These are phyloP conservation scores for Nematocida parisii DNA, from an alignment of 371 early-diverging fungal species.

Conservation along the genomic window DNA sequence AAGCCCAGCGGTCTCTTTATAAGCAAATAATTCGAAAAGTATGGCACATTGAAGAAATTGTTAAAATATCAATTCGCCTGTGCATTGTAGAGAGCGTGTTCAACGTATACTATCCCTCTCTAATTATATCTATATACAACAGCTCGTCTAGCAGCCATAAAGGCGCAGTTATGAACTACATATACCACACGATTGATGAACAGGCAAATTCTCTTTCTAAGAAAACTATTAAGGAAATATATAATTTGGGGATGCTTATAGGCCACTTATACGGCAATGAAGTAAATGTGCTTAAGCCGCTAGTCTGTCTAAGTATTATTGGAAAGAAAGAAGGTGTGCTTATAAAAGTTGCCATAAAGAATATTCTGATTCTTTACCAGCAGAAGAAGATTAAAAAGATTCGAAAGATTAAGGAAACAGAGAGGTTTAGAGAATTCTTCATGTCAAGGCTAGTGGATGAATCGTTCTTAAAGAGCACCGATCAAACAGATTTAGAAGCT, in stretches of 20 bases:
- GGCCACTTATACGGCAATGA: not conserved
- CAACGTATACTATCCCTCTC: constrained; percentile 47
- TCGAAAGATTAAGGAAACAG: not conserved
- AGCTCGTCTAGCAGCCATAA: constrained; percentile 31
- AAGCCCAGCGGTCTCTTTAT: constrained; percentile 47
- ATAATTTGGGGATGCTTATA: constrained; percentile 30
- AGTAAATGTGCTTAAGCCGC: constrained; percentile 3
- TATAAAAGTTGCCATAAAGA: constrained; percentile 23
- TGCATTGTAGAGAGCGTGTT: constrained; percentile 34
- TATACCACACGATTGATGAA: constrained; percentile 33
- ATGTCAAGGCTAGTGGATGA: constrained; percentile 2
- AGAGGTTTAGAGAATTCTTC: not conserved
- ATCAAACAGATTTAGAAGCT: not conserved
- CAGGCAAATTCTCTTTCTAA: not conserved
- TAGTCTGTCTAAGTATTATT: not conserved
- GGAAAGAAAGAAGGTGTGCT: constrained; percentile 27
- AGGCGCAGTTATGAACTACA: constrained; percentile 42
- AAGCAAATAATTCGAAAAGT: constrained; percentile 48
- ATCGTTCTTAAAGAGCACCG: not conserved
- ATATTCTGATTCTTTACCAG: not conserved
- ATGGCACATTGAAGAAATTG: constrained; percentile 48
- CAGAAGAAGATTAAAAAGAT: constrained; percentile 20
- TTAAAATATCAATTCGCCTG: constrained; percentile 17
- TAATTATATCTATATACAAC: constrained; percentile 22
- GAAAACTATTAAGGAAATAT: constrained; percentile 46